Conservation (phyloP, 2,329 filamentous ascomycete genomes). For the Epichloe bromicola region DNA sequence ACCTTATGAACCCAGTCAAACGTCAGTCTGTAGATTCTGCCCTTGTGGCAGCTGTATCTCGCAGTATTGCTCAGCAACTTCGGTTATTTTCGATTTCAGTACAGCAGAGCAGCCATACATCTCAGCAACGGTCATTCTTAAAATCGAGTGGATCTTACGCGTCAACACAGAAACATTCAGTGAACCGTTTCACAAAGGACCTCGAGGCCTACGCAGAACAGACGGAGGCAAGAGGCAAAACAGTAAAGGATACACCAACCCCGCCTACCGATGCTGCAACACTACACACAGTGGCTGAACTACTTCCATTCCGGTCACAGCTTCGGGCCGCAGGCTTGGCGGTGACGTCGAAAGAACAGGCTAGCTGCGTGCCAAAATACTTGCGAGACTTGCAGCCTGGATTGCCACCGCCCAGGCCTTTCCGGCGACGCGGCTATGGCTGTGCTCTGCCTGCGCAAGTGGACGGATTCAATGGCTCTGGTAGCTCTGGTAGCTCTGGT, state of each 20-base stretch:
- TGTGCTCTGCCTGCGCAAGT: conserved; percentile 11
- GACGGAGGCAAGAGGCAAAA: conserved; percentile 23
- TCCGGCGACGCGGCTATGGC: not conserved
- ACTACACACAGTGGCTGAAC: conserved; percentile 36
- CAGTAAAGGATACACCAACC: conserved; percentile 27
- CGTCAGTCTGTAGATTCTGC: conserved; percentile 23
- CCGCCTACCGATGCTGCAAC: conserved; percentile 28
- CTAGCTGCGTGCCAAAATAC: conserved; percentile 18
- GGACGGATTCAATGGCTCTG: conserved; percentile 14
- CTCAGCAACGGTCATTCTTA: not conserved
- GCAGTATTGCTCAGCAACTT: conserved; percentile 31
- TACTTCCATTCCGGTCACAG: conserved; percentile 40
- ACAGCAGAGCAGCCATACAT: not conserved
- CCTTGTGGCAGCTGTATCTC: conserved; percentile 31
- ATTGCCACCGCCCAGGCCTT: not conserved
- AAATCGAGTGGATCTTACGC: conserved; percentile 23
- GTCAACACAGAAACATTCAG: conserved; percentile 28
- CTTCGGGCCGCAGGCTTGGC: conserved; percentile 42
- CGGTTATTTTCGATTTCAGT: conserved; percentile 22
- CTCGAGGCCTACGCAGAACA: conserved; percentile 20
- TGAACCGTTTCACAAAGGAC: conserved; percentile 24
- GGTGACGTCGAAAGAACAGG: conserved; percentile 37
- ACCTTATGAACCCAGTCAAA: conserved; percentile 13
- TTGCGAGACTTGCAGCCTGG: conserved; percentile 5
- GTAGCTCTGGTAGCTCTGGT: conserved; percentile 6